Conservation (phyloP, 129 eudicot species). For the Lonicera japonica region DNA sequence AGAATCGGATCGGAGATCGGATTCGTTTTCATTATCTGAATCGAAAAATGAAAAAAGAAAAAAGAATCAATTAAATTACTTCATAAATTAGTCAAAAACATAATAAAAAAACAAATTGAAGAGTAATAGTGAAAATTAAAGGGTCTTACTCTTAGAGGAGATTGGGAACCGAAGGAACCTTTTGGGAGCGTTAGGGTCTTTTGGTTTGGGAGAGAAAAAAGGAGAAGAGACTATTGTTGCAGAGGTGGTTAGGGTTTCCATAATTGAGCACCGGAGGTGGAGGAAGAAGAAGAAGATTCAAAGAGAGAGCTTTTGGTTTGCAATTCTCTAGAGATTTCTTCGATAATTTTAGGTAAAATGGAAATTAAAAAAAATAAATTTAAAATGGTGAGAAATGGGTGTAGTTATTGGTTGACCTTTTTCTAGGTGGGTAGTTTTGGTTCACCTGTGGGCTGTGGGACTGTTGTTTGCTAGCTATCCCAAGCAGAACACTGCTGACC, state of each 20-base stretch:
- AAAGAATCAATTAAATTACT: not conserved
- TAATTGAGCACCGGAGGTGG: not conserved
- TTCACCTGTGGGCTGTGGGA: too few relatives aligned
- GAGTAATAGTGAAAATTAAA: not conserved
- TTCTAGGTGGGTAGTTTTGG: too few relatives aligned
- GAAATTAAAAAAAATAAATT: too few relatives aligned
- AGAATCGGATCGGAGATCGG: constrained; percentile 43
- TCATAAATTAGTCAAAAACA: not conserved
- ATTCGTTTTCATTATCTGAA: constrained; percentile 44
- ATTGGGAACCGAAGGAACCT: constrained; percentile 43
- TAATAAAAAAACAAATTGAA: not conserved
- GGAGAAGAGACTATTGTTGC: constrained; percentile 41
- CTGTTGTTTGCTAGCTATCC: too few relatives aligned
- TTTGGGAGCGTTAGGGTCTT: constrained; percentile 22
- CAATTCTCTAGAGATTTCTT: too few relatives aligned
- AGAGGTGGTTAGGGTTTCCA: constrained; percentile 54
- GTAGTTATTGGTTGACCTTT: too few relatives aligned
- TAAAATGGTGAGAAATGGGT: too few relatives aligned
- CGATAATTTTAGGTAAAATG: too few relatives aligned
- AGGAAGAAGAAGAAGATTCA: not conserved
- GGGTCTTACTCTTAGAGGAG: constrained; percentile 44
- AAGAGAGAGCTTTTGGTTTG: too few relatives aligned
- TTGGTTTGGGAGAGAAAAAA: constrained; percentile 38
- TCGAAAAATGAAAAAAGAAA: not conserved
- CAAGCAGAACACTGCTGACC: too few relatives aligned